Evolutionary conservation across 2,329 filamentous ascomycete species (phyloP), one percentile per base, ranked within the genome.

Genomic region (Nemania abortiva): DNA sequence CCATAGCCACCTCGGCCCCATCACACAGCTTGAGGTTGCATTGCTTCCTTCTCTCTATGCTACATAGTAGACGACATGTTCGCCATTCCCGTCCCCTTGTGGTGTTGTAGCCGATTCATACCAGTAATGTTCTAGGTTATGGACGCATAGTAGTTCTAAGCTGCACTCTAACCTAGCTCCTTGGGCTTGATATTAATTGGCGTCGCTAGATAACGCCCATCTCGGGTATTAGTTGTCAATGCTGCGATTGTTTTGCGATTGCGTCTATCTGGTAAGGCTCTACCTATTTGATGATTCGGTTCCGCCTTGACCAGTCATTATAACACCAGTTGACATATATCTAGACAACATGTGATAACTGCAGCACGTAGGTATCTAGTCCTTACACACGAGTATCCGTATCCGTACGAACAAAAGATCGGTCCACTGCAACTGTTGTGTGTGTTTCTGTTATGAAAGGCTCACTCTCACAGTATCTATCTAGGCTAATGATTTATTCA

Each of bases 11-110:
- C 47, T 39, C 45, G 37, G 34, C 34, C 45, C 62, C 56, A 55
- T 63, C 45, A 57, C 57, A 53, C 62, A 53, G 53, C 61, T 50
- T 45, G 34, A 58, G 27, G 65, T 70, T 68, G 60, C 27, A 65
- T 67, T 61, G 59, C 59, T 53, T 63, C 57, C 42, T 27, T 62
- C 22, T 50, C 10, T 24, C 22, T 27, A 24, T n/a, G 50, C 50
- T 37, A 34, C 5, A 9, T 34, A 47, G 42, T 49, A 20, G 29
- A 65, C 50, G 22, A 52, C 49, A 29, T 20, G 49, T 63, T 49
- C 18, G 31, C 47, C 47, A 62, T 63, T 50, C n/a, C 37, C 22
- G 37, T 47, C 27, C 56, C 57, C 39, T 56, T 31, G 39, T n/a
- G 10, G 39, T n/a, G 52, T 27, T 50, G 27, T 34, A 50, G 56